These are phyloP conservation scores for Casuarina glauca DNA, from an alignment of 306 rosid genomes.

Conservation along the genomic window DNA sequence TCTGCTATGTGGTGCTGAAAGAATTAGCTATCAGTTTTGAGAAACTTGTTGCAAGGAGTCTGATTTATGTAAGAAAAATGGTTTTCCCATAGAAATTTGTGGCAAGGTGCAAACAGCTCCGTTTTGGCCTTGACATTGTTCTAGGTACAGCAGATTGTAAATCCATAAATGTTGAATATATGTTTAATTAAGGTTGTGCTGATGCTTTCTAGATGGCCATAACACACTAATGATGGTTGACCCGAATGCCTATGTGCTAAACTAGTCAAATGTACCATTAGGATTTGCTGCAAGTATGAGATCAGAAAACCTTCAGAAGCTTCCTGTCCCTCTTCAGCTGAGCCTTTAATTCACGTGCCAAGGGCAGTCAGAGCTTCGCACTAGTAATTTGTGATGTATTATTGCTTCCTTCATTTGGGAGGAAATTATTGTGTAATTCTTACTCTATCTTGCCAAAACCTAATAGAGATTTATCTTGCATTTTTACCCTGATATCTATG, in stretches of 20 bases:
- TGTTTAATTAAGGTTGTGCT: not conserved
- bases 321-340: not conserved
- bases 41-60: not conserved
- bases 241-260: not conserved
- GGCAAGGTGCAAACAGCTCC: not conserved
- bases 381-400: not conserved
- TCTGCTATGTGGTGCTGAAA: not conserved
- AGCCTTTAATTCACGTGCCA: not conserved
- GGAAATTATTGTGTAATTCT: not conserved
- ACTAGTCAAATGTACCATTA: not conserved
- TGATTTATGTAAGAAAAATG: not conserved
- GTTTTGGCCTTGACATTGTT: not conserved
- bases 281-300: not conserved
- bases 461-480: not conserved
- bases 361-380: not conserved
- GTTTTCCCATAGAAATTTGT: not conserved
- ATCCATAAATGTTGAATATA: not conserved
- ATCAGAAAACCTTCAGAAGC: not conserved
- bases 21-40: not conserved
- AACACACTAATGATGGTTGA: not conserved
- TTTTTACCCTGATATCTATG: constrained; percentile 9
- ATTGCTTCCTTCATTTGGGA: not conserved
- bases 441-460: not conserved
- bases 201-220: not conserved
- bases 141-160: not conserved